Base-by-base conservation (phyloP, 106 monocot genomes). In the Phalaenopsis equestris region DNA sequence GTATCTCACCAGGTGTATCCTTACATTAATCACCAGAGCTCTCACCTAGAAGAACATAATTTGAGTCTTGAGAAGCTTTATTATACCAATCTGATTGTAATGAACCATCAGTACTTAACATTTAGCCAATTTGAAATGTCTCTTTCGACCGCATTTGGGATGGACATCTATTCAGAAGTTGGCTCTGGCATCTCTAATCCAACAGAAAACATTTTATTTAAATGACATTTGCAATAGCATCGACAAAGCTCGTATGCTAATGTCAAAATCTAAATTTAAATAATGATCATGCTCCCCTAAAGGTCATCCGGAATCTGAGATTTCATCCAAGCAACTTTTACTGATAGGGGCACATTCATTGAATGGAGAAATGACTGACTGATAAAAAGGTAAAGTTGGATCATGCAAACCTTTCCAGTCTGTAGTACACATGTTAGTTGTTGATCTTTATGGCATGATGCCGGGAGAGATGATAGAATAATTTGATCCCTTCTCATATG, bases 321-420 rank as follows among this genome's bases (percentile, higher is more conserved):
- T 16, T 24, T 83, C 85, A 76, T 82, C 81, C 19, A 82, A 76
- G 6, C 88, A 80, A 77, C 57, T 80, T 15, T 85, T 80, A 84
- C 58, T 81, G 18, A 79, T 77, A 37, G 82, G 87, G 16, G 78
- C 85, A 68, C 37, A 80, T 45, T 87, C 86, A 80, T 65, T 83
- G 76, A 84, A 93, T 14, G 78, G 75, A 47, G 88, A 85, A 55
- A 86, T 55, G 78, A 80, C 85, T 80, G 85, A 79, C 52, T 21
- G 41, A 49, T 77, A 72, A 75, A 90, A 78, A 4, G 88, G 84
- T 2, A 84, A 84, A 61, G 74, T 73, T 41, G 88, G 84, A 42
- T 84, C 86, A 73, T 67, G n/a, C 55, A 43, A 74, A 5, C 38
- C 64, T 42, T 84, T 84, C 55, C 80, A 84, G 0, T 78, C 79